Evolutionary conservation across 2,329 filamentous ascomycete genomes (phyloP), one percentile per base, ranked within the genome.

Genomic region (Macrophomina phaseolina): DNA sequence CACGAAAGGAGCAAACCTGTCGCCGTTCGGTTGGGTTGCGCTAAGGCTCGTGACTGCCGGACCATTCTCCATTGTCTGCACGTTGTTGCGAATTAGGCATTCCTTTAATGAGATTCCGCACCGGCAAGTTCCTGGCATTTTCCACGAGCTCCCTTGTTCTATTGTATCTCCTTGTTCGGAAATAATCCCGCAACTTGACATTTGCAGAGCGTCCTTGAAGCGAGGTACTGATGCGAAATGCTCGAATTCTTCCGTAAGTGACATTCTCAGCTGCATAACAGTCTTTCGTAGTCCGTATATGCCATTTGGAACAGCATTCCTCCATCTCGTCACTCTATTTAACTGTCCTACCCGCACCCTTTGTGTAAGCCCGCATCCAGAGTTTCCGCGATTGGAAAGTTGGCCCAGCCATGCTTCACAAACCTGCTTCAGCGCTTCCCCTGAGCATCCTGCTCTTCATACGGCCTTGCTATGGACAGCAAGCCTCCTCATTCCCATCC

Each of bases 101-200:
- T 62, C 58, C 8, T 62, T 38, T 49, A 48, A 49, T 62, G 11
- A 51, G 49, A 62, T 62, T 62, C 58, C 58, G 38, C 32, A 28
- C 16, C 45, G 16, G 30, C 14, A 62, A 49, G 58, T 38, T 62
- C 45, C 58, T n/a, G 4, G 32, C 32, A 62, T 62, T 62, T 62
- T 38, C 28, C 45, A 38, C 32, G 9, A 23, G 9, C 18, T 30
- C 18, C 45, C 58, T 62, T 62, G 40, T 45, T 45, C 34, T 56
- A n/a, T 7, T 5, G 7, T 12, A 16, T 28, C 58, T 49, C 12
- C 30, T 62, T 45, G 9, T 34, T 11, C 45, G 45, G 56, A 62
- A 30, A 2, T 30, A 49, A 38, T 40, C 58, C 58, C 58, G 58
- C 58, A 49, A 38, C 34, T 38, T 23, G 16, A 16, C 52, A 18